A percentile compares a stretch with the other conserved stretches of the same genome.
Conservation (phyloP, 192 early-diverging fungal species). For the Gonapodya prolifera region DNA sequence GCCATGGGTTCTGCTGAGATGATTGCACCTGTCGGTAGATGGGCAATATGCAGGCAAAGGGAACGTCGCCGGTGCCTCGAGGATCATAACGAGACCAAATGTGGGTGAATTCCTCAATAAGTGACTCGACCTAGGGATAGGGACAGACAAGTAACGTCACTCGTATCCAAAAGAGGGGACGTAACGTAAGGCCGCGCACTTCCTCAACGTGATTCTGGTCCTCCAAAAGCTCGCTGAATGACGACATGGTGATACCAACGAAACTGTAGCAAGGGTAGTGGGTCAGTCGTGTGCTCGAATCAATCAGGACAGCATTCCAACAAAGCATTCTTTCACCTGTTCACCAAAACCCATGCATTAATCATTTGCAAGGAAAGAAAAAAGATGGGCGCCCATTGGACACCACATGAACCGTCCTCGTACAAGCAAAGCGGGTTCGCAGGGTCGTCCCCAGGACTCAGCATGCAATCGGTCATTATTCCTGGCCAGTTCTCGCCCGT, state of each 20-base stretch:
- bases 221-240: background rate
- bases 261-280: too few species aligned
- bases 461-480: background rate
- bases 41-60: background rate
- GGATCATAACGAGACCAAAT: background rate
- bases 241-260: background rate
- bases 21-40: background rate
- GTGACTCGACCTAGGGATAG: background rate
- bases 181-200: background rate
- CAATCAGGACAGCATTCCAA: background rate
- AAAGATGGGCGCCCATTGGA: background rate
- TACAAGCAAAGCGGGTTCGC: background rate
- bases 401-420: background rate
- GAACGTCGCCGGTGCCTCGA: background rate
- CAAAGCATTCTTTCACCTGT: background rate
- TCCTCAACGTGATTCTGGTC: background rate
- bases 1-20: background rate
- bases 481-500: background rate
- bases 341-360: background rate
- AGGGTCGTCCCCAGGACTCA: background rate
- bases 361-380: background rate
- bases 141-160: too few species aligned
- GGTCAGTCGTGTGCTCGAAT: background rate
- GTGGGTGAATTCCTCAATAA: background rate
- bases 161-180: background rate